phyloP scores from a whole-genome alignment of 83 land plant species.

The Diphasiastrum complanatum region DNA sequence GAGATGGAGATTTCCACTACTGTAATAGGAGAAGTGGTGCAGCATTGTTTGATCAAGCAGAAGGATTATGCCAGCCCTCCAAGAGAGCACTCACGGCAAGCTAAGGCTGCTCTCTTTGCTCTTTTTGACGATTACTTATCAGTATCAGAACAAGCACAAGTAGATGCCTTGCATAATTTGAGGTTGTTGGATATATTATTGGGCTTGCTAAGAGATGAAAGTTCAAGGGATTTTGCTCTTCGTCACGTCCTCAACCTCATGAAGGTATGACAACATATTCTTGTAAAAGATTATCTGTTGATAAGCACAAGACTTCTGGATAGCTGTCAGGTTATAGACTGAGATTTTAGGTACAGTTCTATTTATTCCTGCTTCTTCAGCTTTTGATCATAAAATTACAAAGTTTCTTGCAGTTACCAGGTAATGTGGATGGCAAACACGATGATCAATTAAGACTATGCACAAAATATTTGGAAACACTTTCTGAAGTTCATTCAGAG shows the following conservation, averaged over 20 bases:
- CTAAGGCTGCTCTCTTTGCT: slow-evolving; percentile 49
- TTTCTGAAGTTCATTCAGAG: slow-evolving; percentile 59
- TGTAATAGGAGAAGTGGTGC: slow-evolving; percentile 17
- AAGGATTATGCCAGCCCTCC: background rate
- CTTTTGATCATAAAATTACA: background rate
- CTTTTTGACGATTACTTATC: slow-evolving; percentile 60
- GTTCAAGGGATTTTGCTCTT: slow-evolving; percentile 49
- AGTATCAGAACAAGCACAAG: slow-evolving; percentile 52
- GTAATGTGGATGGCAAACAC: slow-evolving; percentile 51
- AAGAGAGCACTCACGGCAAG: slow-evolving; percentile 34
- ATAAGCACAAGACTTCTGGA: background rate
- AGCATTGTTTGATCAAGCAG: background rate
- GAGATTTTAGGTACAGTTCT: background rate
- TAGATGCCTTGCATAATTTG: slow-evolving; percentile 46
- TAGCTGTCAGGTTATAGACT: background rate
- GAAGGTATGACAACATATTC: slow-evolving; percentile 47
- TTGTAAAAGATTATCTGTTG: background rate
- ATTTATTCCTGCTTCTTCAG: background rate
- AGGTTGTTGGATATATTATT: slow-evolving; percentile 62
- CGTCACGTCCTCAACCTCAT: slow-evolving; percentile 54
- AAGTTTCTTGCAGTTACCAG: slow-evolving; percentile 45
- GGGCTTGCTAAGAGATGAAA: slow-evolving; percentile 66
- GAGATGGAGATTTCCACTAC: no score
- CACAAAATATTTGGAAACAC: slow-evolving; percentile 74
- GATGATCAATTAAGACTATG: slow-evolving; percentile 71